A percentile compares a stretch with the other conserved stretches of the same genome.
These are phyloP conservation scores for Metarhizium humberi DNA, from an alignment of 2,329 filamentous ascomycete genomes.

Conservation along the genomic window DNA sequence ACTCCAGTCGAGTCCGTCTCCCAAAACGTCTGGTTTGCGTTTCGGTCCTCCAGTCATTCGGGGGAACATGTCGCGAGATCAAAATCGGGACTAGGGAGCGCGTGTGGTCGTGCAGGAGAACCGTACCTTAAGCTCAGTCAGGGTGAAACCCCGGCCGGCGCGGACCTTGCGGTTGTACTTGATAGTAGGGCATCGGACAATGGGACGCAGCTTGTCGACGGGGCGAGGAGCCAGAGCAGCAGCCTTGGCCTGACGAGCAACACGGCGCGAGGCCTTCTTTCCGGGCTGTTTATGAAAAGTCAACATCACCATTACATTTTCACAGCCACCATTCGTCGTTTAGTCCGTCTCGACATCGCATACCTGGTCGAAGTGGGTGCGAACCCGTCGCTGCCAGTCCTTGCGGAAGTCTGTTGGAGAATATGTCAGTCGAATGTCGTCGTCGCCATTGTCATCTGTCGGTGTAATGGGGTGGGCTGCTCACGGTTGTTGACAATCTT, in stretches of 20 bases:
- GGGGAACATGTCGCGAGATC: background rate
- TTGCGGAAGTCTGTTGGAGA: slow-evolving; percentile 78
- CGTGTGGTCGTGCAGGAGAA: background rate
- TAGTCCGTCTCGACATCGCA: slow-evolving; percentile 18
- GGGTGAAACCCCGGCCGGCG: slow-evolving; percentile 93
- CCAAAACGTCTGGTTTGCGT: background rate
- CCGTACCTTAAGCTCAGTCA: slow-evolving; percentile 93
- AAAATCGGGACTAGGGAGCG: background rate
- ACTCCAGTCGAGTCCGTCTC: background rate
- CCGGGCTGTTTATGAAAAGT: slow-evolving; percentile 58
- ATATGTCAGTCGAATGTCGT: slow-evolving; percentile 26
- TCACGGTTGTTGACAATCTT: slow-evolving; percentile 93
- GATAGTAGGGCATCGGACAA: slow-evolving; percentile 95
- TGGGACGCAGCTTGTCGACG: slow-evolving; percentile 90
- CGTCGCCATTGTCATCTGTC: slow-evolving; percentile 19
- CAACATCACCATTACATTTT: slow-evolving; percentile 17
- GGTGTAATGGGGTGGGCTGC: slow-evolving; percentile 22
- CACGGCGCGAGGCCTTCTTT: slow-evolving; percentile 87
- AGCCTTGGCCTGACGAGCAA: slow-evolving; percentile 89
- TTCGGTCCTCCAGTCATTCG: background rate
- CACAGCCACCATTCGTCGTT: background rate
- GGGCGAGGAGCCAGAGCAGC: slow-evolving; percentile 91
- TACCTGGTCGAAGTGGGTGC: slow-evolving; percentile 99
- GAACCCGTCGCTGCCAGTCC: slow-evolving; percentile 99
- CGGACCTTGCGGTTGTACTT: slow-evolving; percentile 99